Percentiles rank a stretch among this genome's conserved stretches.
Conservation (phyloP, 805 yeast species). For the Millerago galiae region DNA sequence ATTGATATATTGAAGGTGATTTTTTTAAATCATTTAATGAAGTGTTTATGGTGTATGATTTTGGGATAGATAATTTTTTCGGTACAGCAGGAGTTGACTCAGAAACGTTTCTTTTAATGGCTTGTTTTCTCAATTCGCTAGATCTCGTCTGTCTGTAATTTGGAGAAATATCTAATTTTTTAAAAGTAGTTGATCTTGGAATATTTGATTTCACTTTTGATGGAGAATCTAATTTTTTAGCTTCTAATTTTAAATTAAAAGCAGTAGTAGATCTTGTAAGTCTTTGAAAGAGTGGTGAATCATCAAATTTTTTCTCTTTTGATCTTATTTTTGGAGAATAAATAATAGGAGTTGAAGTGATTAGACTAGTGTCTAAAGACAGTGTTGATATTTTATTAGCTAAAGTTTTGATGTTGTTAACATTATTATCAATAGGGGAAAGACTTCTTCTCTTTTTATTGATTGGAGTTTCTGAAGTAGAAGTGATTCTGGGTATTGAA, state of each 20-base stretch:
- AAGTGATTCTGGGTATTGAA: conserved; percentile 18
- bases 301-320: conserved; percentile 3
- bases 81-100: conserved; percentile 1
- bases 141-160: conserved; percentile 14
- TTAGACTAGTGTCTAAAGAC: conserved; percentile 8
- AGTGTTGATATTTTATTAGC: conserved; percentile 11
- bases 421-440: conserved; percentile 8
- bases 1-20: background rate
- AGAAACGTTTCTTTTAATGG: conserved; percentile 7
- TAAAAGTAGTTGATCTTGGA: conserved; percentile 3
- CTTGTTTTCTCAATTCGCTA: conserved; percentile 17
- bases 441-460: conserved; percentile 5
- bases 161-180: conserved; percentile 10
- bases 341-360: conserved; percentile 3
- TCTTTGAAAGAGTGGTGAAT: conserved; percentile 18
- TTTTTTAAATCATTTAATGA: conserved; percentile 13
- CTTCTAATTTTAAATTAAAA: conserved; percentile 11
- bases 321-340: conserved; percentile 5
- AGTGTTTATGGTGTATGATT: conserved; percentile 16
- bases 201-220: background rate
- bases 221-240: conserved; percentile 2
- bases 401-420: conserved; percentile 9
- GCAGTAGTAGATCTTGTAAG: conserved; percentile 22
- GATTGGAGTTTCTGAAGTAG: conserved; percentile 10
- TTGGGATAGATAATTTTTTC: conserved; percentile 10